Evolutionary conservation across 2,329 filamentous ascomycete genomes (phyloP).

Genomic region (Claviceps citrina): DNA sequence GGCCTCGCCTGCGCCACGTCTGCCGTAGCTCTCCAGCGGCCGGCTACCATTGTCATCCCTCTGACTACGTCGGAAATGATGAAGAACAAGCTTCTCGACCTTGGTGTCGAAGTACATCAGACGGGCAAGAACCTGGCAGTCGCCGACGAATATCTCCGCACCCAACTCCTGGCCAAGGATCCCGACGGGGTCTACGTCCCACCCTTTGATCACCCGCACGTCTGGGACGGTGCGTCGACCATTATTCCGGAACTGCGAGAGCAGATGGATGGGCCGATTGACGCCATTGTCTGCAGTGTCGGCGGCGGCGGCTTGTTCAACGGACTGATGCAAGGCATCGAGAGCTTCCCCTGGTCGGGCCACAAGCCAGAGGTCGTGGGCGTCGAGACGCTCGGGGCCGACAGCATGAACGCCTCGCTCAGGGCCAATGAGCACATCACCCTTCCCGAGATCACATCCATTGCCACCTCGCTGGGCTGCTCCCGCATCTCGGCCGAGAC

Average conservation of each 20-base stretch:
- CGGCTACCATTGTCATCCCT: slow-evolving; percentile 64
- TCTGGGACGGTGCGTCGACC: slow-evolving; percentile 51
- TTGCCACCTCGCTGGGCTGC: slow-evolving; percentile 63
- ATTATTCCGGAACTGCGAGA: slow-evolving; percentile 37
- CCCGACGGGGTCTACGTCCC: slow-evolving; percentile 46
- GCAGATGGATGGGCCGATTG: slow-evolving; percentile 33
- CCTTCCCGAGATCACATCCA: slow-evolving; percentile 55
- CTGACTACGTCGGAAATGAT: slow-evolving; percentile 49
- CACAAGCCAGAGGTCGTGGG: slow-evolving; percentile 43
- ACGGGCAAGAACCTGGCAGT: slow-evolving; percentile 52
- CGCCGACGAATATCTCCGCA: slow-evolving; percentile 51
- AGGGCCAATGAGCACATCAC: slow-evolving; percentile 41
- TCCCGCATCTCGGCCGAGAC: slow-evolving; percentile 51
- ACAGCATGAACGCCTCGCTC: slow-evolving; percentile 51
- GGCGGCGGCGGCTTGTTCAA: slow-evolving; percentile 70
- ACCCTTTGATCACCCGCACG: slow-evolving; percentile 52
- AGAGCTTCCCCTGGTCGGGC: slow-evolving; percentile 24
- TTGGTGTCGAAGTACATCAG: slow-evolving; percentile 55
- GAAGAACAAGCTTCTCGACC: slow-evolving; percentile 51
- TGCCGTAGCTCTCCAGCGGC: slow-evolving; percentile 45
- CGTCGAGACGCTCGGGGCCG: slow-evolving; percentile 61
- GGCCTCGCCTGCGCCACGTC: slow-evolving; percentile 69
- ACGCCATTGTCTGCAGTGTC: slow-evolving; percentile 61
- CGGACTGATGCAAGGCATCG: slow-evolving; percentile 57
- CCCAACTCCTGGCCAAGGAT: slow-evolving; percentile 38